Base-by-base conservation (phyloP, 192 early-diverging fungal genomes). In the Spizellomyces punctatus region DNA sequence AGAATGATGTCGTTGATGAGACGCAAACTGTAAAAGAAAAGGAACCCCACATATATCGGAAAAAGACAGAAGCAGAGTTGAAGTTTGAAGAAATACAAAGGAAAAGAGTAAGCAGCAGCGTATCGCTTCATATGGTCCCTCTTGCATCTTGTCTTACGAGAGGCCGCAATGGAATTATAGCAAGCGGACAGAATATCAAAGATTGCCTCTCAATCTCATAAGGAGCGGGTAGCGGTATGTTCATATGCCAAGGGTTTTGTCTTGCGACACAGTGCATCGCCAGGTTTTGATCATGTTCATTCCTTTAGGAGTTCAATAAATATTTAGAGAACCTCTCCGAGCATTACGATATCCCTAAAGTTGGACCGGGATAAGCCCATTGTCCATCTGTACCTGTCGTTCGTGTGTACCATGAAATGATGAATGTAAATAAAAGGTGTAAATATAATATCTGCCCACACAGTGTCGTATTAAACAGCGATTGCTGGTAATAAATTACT, bases 311-410 rank as follows among this genome's bases (percentile, higher is more conserved):
- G 45, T 84, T 91, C 65, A 93, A 93, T 72, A 81, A 82, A 41
- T 89, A 92, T 66, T 79, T 93, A 16, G 90, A 90, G 66, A 77
- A 85, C 43, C 80, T 93, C 62, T 86, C 81, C 61, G 92, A 93
- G 73, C 92, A 92, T 79, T 88, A 92, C 79, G 92, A 93, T 72
- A 91, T 93, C 76, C 91, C 92, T 46, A 90, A 91, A 67, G 91
- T 92, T 63, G 89, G 90, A 72, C 90, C 90, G 43, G 90, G 91
- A 79, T 91, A 91, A 91, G 27, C 27, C 27, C 27, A 36, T 36
- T 36, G 27, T 36, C 27, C 27, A 36, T 3, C 27, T 36, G 27
- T 36, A 36, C 27, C 27, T 36, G 1, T 36, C 27, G 27, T 36
- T 36, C 27, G 27, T 36, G 27, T 36, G 3, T 36, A 36, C 27